A percentile compares a stretch with the other conserved stretches of the same genome.
Conservation (phyloP, 2,329 filamentous ascomycete genomes). For the Cladosporium austrohemisphaericum region DNA sequence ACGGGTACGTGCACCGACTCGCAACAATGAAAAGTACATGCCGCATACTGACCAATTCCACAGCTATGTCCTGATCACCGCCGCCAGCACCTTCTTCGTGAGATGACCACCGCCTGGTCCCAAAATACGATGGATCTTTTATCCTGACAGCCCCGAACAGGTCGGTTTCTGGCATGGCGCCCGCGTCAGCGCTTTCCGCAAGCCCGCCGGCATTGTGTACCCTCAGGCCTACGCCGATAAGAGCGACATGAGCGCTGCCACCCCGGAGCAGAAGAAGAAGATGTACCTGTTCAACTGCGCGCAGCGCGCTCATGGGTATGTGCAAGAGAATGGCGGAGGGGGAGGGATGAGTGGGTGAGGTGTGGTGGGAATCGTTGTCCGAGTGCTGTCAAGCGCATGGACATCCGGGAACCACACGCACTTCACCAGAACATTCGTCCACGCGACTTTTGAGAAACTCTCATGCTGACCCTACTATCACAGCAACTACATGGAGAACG, state of each 20-base stretch:
- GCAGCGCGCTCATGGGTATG: conserved; percentile 46
- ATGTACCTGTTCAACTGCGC: conserved; percentile 49
- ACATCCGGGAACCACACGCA: too few species aligned
- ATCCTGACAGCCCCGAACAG: conserved; percentile 18
- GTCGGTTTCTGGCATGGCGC: conserved; percentile 50
- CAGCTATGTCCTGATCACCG: conserved; percentile 55
- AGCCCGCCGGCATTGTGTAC: conserved; percentile 52
- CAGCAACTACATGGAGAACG: conserved; percentile 59
- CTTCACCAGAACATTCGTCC: too few species aligned
- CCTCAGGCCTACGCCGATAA: conserved; percentile 57
- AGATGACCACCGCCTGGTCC: background rate
- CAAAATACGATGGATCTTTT: too few species aligned
- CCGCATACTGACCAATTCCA: conserved; percentile 10
- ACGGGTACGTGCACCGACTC: conserved; percentile 48
- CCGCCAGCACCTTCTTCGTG: conserved; percentile 51
- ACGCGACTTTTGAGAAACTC: too few species aligned
- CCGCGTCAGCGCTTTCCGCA: conserved; percentile 47
- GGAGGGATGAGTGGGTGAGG: background rate
- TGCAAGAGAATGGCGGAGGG: background rate
- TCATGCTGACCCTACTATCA: conserved; percentile 10
- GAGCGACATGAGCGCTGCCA: conserved; percentile 47
- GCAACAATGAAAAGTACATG: too few species aligned
- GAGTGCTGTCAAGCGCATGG: too few species aligned
- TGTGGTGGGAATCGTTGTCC: background rate
- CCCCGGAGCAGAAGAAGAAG: conserved; percentile 39